phyloP scores from a whole-genome alignment of 257 asterid genomes.

The Petrea volubilis region DNA sequence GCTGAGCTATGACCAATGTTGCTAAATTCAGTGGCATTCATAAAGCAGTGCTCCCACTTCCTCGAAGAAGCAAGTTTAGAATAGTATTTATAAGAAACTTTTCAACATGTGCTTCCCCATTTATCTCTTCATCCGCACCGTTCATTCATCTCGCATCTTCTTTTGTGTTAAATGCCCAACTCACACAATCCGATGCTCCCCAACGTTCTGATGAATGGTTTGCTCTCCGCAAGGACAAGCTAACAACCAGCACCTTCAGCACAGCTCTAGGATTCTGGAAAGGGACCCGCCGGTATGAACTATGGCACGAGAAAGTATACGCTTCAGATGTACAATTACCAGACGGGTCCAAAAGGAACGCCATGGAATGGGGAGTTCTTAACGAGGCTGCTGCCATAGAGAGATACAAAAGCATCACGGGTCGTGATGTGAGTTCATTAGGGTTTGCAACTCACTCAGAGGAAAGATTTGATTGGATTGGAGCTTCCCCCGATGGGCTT shows the following conservation, averaged over 20 bases:
- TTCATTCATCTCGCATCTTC: conserved; percentile 34
- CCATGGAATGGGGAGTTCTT: conserved; percentile 95
- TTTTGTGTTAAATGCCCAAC: conserved; percentile 44
- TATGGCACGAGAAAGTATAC: conserved; percentile 88
- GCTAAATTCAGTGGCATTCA: conserved; percentile 53
- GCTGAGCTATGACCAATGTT: conserved; percentile 54
- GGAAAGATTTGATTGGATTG: conserved; percentile 71
- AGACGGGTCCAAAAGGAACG: conserved; percentile 43
- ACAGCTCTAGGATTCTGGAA: conserved; percentile 94
- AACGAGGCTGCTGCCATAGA: conserved; percentile 83
- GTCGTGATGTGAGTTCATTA: conserved; percentile 69
- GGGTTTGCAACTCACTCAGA: conserved; percentile 82
- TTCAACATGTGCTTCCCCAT: conserved; percentile 58
- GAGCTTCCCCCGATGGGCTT: conserved; percentile 95
- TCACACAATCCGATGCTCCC: conserved; percentile 62
- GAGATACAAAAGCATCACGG: conserved; percentile 81
- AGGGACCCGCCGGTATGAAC: conserved; percentile 79
- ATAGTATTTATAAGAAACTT: conserved; percentile 43
- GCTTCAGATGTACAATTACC: conserved; percentile 28
- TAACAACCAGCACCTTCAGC: conserved; percentile 93
- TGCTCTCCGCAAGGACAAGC: conserved; percentile 87
- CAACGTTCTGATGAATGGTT: conserved; percentile 98
- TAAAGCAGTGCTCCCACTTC: conserved; percentile 53
- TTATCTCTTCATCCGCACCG: conserved; percentile 34
- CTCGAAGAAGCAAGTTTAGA: conserved; percentile 39